A percentile compares a stretch with the other conserved stretches of the same genome.
phyloP scores from a whole-genome alignment of 306 rosid species.

The Inga leiocalycina region DNA sequence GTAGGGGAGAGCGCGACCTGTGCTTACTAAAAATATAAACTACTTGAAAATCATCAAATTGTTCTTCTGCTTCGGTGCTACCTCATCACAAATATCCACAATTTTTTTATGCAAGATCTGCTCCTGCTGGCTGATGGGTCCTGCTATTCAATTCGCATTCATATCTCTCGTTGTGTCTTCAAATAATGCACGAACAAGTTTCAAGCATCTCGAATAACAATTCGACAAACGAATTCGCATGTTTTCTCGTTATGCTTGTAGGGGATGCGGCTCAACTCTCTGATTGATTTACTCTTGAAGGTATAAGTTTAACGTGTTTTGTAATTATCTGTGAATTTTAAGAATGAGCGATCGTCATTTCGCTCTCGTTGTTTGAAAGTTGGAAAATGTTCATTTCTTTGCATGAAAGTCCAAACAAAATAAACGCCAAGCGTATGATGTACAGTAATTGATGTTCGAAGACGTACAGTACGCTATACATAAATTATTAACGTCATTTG shows the following conservation, averaged over 20 bases:
- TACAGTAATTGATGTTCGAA: background rate
- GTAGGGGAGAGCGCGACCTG: background rate
- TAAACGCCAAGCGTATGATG: background rate
- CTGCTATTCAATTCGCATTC: constrained; percentile 22
- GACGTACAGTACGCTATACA: background rate
- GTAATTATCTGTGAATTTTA: background rate
- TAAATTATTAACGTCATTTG: background rate
- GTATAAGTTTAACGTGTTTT: background rate
- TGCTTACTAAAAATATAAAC: background rate
- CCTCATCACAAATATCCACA: background rate
- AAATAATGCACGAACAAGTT: background rate
- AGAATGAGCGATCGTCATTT: background rate
- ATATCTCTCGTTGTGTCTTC: background rate
- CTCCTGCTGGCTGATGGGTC: background rate
- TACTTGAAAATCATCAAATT: background rate
- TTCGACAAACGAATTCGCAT: constrained; percentile 1
- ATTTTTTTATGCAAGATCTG: constrained; percentile 9
- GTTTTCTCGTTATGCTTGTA: constrained; percentile 9
- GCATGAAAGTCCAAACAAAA: background rate
- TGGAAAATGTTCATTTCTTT: constrained; percentile 17
- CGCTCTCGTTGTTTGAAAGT: background rate
- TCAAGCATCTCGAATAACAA: background rate
- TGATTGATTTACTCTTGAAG: background rate
- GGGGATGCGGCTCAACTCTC: background rate
- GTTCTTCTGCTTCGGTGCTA: background rate